These are phyloP conservation scores for Cladosporium sphaerospermum DNA, from an alignment of 2,329 filamentous ascomycete species.

Conservation along the genomic window DNA sequence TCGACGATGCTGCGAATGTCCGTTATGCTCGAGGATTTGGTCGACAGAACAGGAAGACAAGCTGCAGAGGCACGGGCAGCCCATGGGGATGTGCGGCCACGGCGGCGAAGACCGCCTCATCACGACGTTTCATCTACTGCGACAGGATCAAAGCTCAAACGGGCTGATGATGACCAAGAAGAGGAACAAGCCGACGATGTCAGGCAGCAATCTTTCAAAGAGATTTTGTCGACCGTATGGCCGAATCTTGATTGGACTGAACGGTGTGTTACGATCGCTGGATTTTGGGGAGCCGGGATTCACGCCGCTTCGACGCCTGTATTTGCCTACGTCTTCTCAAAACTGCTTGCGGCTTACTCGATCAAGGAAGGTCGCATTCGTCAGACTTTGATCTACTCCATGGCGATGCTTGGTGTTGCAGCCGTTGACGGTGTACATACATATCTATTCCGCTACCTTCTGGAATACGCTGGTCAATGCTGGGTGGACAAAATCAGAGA, in stretches of 20 bases:
- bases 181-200: not conserved
- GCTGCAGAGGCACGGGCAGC: constrained; percentile 14
- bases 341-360: constrained; percentile 66
- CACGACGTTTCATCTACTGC: not conserved
- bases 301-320: constrained; percentile 63
- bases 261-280: constrained; percentile 52
- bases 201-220: constrained; percentile 31
- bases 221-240: constrained; percentile 66
- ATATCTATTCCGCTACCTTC: constrained; percentile 62
- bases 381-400: constrained; percentile 58
- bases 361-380: constrained; percentile 42
- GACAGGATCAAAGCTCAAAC: not conserved
- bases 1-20: constrained; percentile 7
- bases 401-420: constrained; percentile 63
- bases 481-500: constrained; percentile 71
- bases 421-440: constrained; percentile 58
- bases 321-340: constrained; percentile 71
- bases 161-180: not conserved
- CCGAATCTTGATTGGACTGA: constrained; percentile 52
- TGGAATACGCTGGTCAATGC: constrained; percentile 64
- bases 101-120: constrained; percentile 8
- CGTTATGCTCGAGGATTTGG: constrained; percentile 15
- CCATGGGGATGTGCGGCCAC: not conserved
- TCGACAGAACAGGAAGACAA: constrained; percentile 17
- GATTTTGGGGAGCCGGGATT: constrained; percentile 54